Evolutionary conservation across 2,329 filamentous ascomycete species (phyloP).

Genomic region (Calonectria pseudoreteaudii): DNA sequence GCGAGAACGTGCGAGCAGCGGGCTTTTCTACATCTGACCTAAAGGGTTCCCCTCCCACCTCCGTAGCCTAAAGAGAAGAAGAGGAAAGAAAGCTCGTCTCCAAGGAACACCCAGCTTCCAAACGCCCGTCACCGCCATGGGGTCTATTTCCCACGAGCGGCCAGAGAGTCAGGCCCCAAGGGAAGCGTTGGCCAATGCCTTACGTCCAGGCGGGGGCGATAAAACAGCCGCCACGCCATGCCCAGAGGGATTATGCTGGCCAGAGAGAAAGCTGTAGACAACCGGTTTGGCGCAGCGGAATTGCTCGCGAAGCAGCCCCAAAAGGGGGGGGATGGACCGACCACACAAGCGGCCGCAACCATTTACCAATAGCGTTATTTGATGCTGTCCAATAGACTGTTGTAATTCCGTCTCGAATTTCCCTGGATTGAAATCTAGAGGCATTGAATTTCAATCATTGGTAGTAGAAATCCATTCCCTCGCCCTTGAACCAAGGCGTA

Average conservation of each 20-base stretch:
- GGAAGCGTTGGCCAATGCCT: background rate
- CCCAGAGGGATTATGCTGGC: background rate
- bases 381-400: background rate
- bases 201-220: background rate
- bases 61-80: background rate
- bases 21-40: background rate
- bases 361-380: slow-evolving; percentile 1
- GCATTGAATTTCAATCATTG: background rate
- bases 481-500: background rate
- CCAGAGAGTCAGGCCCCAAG: background rate
- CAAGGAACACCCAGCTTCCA: background rate
- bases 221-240: background rate
- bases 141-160: background rate
- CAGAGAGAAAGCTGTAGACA: background rate
- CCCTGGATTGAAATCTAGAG: background rate
- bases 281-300: background rate
- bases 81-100: background rate
- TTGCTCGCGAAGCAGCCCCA: background rate
- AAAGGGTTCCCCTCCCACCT: background rate
- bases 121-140: background rate
- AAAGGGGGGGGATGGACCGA: background rate
- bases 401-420: background rate
- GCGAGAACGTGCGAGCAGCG: background rate
- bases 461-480: background rate
- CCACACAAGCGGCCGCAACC: background rate